Evolutionary conservation across 352 stramenopile species (phyloP).

Genomic region (Phytophthora aleatoria): DNA sequence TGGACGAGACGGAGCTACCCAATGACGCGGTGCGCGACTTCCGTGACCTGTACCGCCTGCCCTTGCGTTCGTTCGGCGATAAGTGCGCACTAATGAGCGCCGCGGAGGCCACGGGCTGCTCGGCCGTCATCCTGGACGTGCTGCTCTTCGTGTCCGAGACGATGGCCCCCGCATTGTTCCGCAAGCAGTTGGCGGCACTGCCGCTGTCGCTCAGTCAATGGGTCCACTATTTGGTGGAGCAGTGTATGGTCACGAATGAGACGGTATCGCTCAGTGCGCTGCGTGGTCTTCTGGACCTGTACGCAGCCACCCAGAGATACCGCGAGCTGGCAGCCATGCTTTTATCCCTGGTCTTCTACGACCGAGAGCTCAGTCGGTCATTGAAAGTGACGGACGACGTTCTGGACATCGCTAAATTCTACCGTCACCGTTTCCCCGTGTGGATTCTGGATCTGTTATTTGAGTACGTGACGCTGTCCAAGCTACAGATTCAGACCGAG

Average conservation of each 20-base stretch:
- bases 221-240: conserved; percentile 68
- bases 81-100: conserved; percentile 58
- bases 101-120: conserved; percentile 56
- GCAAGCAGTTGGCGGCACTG: conserved; percentile 44
- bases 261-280: conserved; percentile 52
- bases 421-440: conserved; percentile 50
- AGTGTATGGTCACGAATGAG: conserved; percentile 56
- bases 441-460: conserved; percentile 65
- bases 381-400: conserved; percentile 56
- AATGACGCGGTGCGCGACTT: conserved; percentile 39
- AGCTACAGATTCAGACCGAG: conserved; percentile 66
- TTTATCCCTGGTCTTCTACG: conserved; percentile 55
- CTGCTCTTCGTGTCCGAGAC: conserved; percentile 82
- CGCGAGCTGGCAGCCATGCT: conserved; percentile 63
- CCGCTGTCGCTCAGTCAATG: conserved; percentile 62
- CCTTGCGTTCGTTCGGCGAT: conserved; percentile 37
- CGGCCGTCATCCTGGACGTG: conserved; percentile 69
- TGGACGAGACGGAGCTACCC: conserved; percentile 23
- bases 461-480: conserved; percentile 60
- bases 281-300: conserved; percentile 48
- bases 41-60: conserved; percentile 58
- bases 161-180: conserved; percentile 61
- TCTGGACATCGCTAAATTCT: conserved; percentile 49
- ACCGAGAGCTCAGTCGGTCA: conserved; percentile 35
- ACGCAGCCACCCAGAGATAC: conserved; percentile 52